These are phyloP conservation scores for Closterium sp. DNA, from an alignment of 139 green algal species.

Conservation along the genomic window DNA sequence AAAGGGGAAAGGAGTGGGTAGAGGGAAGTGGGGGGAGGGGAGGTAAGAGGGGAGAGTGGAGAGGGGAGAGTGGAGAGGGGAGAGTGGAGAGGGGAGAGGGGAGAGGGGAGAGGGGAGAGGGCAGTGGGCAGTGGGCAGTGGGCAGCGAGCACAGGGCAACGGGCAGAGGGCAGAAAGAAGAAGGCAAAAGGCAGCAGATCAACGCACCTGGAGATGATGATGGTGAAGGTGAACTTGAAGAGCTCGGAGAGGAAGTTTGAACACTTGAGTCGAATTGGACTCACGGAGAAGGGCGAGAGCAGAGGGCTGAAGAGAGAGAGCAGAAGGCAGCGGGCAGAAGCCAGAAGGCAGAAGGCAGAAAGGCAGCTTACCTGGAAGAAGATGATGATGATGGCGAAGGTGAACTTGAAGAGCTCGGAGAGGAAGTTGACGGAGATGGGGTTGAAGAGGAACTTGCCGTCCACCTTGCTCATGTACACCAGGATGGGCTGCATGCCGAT, in stretches of 20 bases:
- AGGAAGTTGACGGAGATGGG: constrained; percentile 91
- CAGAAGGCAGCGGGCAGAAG: too few species aligned
- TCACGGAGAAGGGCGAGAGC: too few species aligned
- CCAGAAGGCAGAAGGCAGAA: not conserved
- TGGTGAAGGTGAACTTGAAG: constrained; percentile 82
- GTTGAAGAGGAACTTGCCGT: constrained; percentile 83
- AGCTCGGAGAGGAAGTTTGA: constrained; percentile 92
- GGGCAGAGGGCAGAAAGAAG: not conserved
- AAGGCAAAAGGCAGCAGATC: not conserved
- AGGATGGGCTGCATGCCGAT: constrained; percentile 78
- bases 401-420: constrained; percentile 80
- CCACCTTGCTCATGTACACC: constrained; percentile 90
- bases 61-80: not conserved
- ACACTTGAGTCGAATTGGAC: too few species aligned
- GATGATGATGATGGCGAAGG: constrained; percentile 82
- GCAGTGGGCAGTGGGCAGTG: not conserved
- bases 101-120: not conserved
- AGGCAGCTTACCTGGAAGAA: constrained; percentile 53
- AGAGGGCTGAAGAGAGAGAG: too few species aligned
- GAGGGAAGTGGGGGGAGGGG: not conserved
- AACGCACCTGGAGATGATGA: constrained; percentile 58
- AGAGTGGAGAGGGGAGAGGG: not conserved
- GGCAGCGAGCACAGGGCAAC: too few species aligned
- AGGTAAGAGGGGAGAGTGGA: too few species aligned
- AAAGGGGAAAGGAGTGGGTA: not conserved